A percentile compares a stretch with the other conserved stretches of the same genome.
phyloP scores from a whole-genome alignment of 208 protist species.

The Acanthamoeba castellanii region DNA sequence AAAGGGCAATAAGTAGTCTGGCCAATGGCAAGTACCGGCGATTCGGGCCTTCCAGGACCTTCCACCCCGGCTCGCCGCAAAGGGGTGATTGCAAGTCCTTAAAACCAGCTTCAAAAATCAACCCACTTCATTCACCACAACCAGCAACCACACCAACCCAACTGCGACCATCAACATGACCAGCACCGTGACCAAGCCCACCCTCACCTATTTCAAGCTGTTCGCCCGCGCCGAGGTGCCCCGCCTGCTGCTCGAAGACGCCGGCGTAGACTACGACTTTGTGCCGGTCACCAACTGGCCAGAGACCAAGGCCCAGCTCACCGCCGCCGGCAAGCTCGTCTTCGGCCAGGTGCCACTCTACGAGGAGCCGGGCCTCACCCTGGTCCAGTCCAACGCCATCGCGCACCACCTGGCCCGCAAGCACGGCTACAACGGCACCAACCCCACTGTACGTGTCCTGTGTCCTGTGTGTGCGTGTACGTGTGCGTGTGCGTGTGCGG shows the following conservation, averaged over 20 bases:
- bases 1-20: no score
- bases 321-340: background rate
- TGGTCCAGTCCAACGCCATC: conserved; percentile 64
- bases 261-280: conserved; percentile 35
- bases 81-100: no score
- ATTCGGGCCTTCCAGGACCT: no score
- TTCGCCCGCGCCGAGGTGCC: background rate
- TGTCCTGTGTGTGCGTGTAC: no score
- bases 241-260: conserved; percentile 3
- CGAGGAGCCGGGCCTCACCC: conserved; percentile 20
- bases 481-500: no score
- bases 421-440: conserved; percentile 22
- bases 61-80: no score
- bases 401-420: conserved; percentile 50
- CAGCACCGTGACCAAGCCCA: background rate
- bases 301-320: background rate
- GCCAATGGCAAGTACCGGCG: no score
- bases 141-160: no score
- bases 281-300: background rate
- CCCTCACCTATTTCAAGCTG: conserved; percentile 32
- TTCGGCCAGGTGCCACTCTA: conserved; percentile 62
- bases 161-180: background rate
- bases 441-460: background rate
- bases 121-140: no score
- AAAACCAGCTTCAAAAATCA: no score